Base-by-base conservation (phyloP, 2,329 filamentous ascomycete genomes). In the Fusarium coicis region DNA sequence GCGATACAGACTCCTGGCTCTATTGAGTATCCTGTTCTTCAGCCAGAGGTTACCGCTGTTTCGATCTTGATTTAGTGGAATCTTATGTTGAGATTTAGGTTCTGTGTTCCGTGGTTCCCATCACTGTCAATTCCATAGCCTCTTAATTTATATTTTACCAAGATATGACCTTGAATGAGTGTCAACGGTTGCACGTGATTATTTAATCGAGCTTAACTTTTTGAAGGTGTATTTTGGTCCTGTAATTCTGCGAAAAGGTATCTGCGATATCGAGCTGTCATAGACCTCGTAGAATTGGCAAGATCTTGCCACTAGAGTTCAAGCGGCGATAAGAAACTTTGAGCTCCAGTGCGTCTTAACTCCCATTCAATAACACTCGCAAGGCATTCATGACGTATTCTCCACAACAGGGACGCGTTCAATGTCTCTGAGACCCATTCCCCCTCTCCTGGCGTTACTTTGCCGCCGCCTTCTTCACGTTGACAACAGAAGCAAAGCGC, bases 21-120 rank as follows among this genome's bases (percentile, higher is more conserved):
- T 21, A 59, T 73, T 16, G 56, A 65, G 36, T 72, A 73, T 21
- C 61, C 61, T 15, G 60, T 73, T 34, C 37, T 73, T 1, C 64
- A 73, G 19, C 64, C 60, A 5, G 70, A 73, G 56, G 34, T 52
- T 4, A 73, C 68, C 16, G 70, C 68, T 10, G 44, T 73, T 14
- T 73, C 64, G 0, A 73, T 72, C 21, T 52, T 73, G 26, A 73
- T 68, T 18, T 72, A 59, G 30, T 0, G 47, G 0, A 1, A 2
- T 14, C 5, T 19, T 5, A 0, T 19, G 30, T 10, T 15, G 11
- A 15, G 18, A 7, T 3, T 28, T 15, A 7, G 12, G 4, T 21
- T 19, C 2, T 10, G 34, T 18, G 3, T 36, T 10, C 9, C 4
- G 2, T 39, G 2, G 12, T 19, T 10, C 12, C 4, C 44, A 5